phyloP scores from a whole-genome alignment of 805 yeast genomes.

The Schwanniomyces occidentalis region DNA sequence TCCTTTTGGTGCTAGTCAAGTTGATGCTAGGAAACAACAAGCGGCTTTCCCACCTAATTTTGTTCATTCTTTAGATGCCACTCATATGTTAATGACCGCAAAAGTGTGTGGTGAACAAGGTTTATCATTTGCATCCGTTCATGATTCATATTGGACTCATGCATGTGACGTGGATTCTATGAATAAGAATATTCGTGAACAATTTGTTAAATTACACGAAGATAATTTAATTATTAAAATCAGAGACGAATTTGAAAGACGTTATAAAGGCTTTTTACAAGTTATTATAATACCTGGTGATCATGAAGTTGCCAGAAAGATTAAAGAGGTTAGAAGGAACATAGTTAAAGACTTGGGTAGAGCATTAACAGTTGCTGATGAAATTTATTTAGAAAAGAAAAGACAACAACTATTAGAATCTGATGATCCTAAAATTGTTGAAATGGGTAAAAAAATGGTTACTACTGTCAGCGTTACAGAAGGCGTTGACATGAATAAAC shows the following conservation, averaged over 20 bases:
- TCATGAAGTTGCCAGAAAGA: conserved; percentile 50
- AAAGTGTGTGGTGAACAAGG: conserved; percentile 65
- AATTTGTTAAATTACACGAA: conserved; percentile 76
- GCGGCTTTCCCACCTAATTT: conserved; percentile 95
- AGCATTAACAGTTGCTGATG: conserved; percentile 66
- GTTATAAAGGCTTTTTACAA: conserved; percentile 74
- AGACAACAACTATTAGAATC: conserved; percentile 59
- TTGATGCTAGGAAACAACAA: conserved; percentile 85
- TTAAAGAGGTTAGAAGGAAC: conserved; percentile 50
- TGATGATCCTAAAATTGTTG: conserved; percentile 47
- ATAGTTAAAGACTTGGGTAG: conserved; percentile 53
- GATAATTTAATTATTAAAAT: conserved; percentile 70
- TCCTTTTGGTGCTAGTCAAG: conserved; percentile 81
- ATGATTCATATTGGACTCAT: conserved; percentile 98
- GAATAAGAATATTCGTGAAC: conserved; percentile 70
- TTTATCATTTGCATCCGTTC: conserved; percentile 88
- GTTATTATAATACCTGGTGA: conserved; percentile 53
- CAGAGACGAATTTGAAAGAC: conserved; percentile 73
- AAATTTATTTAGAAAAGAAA: conserved; percentile 66
- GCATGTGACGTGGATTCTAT: conserved; percentile 77
- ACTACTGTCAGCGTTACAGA: conserved; percentile 68
- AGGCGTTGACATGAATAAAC: conserved; percentile 26
- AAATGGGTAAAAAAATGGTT: conserved; percentile 53
- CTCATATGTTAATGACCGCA: conserved; percentile 93
- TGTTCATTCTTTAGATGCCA: conserved; percentile 93